Base-by-base conservation (phyloP, 306 rosid genomes). In the Ochetophila trinervis region DNA sequence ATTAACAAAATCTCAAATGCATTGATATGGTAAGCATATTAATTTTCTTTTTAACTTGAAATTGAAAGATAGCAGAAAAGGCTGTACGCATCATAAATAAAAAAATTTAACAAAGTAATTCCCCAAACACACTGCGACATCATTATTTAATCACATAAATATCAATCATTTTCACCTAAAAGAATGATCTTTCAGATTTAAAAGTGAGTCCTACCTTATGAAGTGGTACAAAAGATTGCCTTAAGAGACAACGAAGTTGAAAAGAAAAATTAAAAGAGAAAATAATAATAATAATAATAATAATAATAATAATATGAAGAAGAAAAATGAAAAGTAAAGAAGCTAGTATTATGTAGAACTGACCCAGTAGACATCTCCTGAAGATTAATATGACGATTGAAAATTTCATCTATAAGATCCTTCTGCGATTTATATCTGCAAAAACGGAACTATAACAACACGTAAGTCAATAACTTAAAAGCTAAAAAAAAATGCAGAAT, bases 341-440 rank as follows among this genome's bases (percentile, higher is more conserved):
- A 36, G 44, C 62, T 56, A 24, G 68, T n/a, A 67, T 57, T 63
- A 23, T 42, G n/a, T 53, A 63, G 65, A 67, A 93, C 94, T 80
- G 79, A 93, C 98, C 98, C 98, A 62, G 96, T 84, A 60, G 95
- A 75, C 93, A 89, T 49, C 54, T 87, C 89, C 79, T 70, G 77
- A 74, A 93, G 81, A 80, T 86, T 86, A 58, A 79, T 54, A 64
- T 85, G 95, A 59, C 95, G 89, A 48, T 72, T 80, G 24, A 87
- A 75, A 68, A 89, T 82, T 74, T 82, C 95, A 76, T 93, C 97
- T 66, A 73, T 78, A 66, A 87, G 83, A 75, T 93, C 98, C 78
- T 93, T 93, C 77, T 79, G 51, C 0, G 89, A 67, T 79, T 93
- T 93, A 71, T 93, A 71, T 75, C 98, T 93, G 81, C 24, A n/a